Percentiles rank a stretch among this genome's conserved stretches.
These are phyloP conservation scores for Lactarius pseudohatsudake DNA, from an alignment of 768 basidiomycete species.

Conservation along the genomic window DNA sequence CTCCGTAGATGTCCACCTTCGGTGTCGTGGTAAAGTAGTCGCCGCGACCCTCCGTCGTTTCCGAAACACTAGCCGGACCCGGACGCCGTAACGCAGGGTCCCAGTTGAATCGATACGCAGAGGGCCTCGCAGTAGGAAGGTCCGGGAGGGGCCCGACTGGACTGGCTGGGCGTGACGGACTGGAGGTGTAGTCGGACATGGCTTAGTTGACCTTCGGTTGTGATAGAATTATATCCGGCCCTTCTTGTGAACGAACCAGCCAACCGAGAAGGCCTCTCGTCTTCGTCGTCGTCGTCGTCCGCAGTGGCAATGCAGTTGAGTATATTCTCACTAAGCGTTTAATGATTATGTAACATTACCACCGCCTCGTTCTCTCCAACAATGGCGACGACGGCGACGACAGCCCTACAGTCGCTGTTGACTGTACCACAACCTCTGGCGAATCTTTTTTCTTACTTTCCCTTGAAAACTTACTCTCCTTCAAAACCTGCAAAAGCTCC, in stretches of 20 bases:
- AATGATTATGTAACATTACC: constrained; percentile 1
- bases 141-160: constrained; percentile 49
- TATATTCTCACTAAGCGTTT: neutral
- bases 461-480: constrained; percentile 32
- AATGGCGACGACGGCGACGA: constrained; percentile 4
- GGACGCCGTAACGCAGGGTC: constrained; percentile 55
- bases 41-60: constrained; percentile 64
- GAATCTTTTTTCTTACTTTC: constrained; percentile 30
- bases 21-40: constrained; percentile 53
- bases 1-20: constrained; percentile 46
- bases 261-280: neutral
- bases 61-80: constrained; percentile 72
- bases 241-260: neutral
- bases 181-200: constrained; percentile 49
- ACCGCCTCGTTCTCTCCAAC: neutral
- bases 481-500: constrained; percentile 16
- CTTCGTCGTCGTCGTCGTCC: constrained; percentile 6
- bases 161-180: constrained; percentile 57
- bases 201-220: neutral
- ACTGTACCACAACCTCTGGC: constrained; percentile 20
- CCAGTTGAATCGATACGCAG: constrained; percentile 69
- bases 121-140: constrained; percentile 49
- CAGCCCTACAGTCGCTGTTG: constrained; percentile 16
- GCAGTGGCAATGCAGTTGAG: neutral
- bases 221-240: neutral